A percentile compares a stretch with the other conserved stretches of the same genome.
phyloP scores from a whole-genome alignment of 148 eudicot species.

The Vaccinium macrocarpon region DNA sequence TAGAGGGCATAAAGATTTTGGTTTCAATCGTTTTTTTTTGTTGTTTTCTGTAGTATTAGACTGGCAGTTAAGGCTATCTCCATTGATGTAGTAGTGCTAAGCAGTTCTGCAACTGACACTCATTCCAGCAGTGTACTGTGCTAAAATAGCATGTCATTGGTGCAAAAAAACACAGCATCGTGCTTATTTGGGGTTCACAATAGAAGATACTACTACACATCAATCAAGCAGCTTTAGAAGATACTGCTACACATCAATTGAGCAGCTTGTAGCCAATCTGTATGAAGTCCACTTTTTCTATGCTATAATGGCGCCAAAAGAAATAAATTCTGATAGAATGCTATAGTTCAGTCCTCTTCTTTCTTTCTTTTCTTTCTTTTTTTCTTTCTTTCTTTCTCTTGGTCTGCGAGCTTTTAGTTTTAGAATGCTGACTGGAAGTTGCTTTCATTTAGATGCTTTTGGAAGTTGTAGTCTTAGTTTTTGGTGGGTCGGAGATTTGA shows the following conservation, averaged over 20 bases:
- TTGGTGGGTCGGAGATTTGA: not conserved
- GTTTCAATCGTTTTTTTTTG: not conserved
- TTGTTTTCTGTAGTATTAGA: not conserved
- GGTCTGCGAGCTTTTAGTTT: not conserved
- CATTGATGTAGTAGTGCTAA: not conserved
- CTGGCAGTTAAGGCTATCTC: not conserved
- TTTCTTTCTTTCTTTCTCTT: not conserved
- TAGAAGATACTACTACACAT: not conserved
- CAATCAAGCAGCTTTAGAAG: not conserved
- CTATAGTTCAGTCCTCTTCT: not conserved
- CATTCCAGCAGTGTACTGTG: not conserved
- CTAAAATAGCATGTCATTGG: not conserved
- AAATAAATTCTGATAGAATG: not conserved
- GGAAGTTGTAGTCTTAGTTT: conserved; percentile 1
- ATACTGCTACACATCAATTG: not conserved
- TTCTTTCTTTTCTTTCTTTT: too few species aligned
- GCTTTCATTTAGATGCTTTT: not conserved
- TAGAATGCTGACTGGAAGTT: not conserved
- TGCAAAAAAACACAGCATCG: not conserved
- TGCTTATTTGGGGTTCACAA: not conserved
- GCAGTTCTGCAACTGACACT: not conserved
- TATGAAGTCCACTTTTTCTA: not conserved
- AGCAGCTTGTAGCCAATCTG: not conserved
- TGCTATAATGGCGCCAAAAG: not conserved
- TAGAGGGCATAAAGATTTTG: not conserved